Percentiles rank a stretch among this genome's conserved stretches.
Conservation (phyloP, 306 rosid genomes). For the Carpinus fangiana region DNA sequence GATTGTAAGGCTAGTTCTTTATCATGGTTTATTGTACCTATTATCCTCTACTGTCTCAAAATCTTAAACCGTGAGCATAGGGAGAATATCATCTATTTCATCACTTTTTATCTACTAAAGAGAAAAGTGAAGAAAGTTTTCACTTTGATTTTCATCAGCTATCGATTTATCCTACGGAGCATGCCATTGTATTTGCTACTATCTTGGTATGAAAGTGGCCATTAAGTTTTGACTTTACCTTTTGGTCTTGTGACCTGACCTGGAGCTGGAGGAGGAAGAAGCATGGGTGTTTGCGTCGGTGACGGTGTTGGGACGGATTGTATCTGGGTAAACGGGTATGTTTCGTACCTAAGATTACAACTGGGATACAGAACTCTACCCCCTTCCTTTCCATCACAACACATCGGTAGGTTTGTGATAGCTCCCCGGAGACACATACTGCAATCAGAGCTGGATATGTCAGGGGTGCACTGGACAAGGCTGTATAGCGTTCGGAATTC, state of each 20-base stretch:
- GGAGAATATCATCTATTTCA: too few relatives aligned
- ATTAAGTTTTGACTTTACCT: neutral
- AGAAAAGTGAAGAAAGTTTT: too few relatives aligned
- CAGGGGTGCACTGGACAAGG: constrained; percentile 42
- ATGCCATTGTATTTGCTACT: too few relatives aligned
- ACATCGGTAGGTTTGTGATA: neutral
- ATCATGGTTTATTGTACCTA: too few relatives aligned
- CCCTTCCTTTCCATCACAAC: constrained; percentile 19
- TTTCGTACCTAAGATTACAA: constrained; percentile 22
- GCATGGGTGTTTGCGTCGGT: neutral
- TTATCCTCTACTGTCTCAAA: too few relatives aligned
- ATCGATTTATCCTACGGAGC: too few relatives aligned
- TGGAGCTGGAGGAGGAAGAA: neutral
- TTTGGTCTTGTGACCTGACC: neutral
- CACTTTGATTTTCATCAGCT: neutral
- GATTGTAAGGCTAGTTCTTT: too few relatives aligned
- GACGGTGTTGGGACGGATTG: neutral
- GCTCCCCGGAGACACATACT: constrained; percentile 7
- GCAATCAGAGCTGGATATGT: constrained; percentile 24
- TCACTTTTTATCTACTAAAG: too few relatives aligned
- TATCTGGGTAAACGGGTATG: constrained; percentile 1
- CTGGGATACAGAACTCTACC: constrained; percentile 19
- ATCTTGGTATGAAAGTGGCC: too few relatives aligned
- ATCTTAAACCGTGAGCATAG: too few relatives aligned
- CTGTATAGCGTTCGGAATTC: constrained; percentile 11